Evolutionary conservation across 352 stramenopile genomes (phyloP).

Genomic region (Phytophthora pinifolia): DNA sequence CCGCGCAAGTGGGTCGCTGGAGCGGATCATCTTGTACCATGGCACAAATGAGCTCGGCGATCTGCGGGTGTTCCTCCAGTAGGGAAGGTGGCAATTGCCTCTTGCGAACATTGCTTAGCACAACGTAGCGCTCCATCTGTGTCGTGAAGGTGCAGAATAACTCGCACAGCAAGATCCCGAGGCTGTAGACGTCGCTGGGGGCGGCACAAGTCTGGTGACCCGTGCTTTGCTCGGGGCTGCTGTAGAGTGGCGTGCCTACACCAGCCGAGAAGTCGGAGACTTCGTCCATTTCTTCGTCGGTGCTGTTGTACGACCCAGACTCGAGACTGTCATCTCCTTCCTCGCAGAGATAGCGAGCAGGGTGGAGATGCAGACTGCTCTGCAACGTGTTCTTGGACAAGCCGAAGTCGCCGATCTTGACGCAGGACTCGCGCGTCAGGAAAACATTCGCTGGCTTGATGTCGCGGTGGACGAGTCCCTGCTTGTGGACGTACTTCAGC

Average conservation of each 20-base stretch:
- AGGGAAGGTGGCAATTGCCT: conserved; percentile 41
- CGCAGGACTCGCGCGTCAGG: conserved; percentile 65
- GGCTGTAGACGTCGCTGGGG: conserved; percentile 72
- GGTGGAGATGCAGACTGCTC: conserved; percentile 52
- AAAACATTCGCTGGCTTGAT: conserved; percentile 87
- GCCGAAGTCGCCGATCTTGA: conserved; percentile 87
- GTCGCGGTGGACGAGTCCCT: conserved; percentile 75
- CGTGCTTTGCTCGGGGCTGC: conserved; percentile 64
- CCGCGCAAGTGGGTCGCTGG: conserved; percentile 43
- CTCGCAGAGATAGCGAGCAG: conserved; percentile 54
- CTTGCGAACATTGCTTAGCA: conserved; percentile 48
- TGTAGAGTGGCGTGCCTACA: conserved; percentile 74
- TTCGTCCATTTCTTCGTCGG: conserved; percentile 30
- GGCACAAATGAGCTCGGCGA: conserved; percentile 43
- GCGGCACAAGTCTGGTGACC: conserved; percentile 44
- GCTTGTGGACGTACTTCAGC: conserved; percentile 74
- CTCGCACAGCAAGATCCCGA: conserved; percentile 73
- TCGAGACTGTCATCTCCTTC: conserved; percentile 30
- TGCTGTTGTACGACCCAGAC: conserved; percentile 21
- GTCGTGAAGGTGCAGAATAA: conserved; percentile 76
- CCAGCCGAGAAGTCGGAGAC: conserved; percentile 59
- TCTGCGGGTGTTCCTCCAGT: conserved; percentile 36
- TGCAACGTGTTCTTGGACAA: conserved; percentile 74
- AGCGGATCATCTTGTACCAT: conserved; percentile 54
- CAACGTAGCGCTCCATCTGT: conserved; percentile 76